Conservation (phyloP, 768 basidiomycete genomes). For the Gloeostereum incarnatum region DNA sequence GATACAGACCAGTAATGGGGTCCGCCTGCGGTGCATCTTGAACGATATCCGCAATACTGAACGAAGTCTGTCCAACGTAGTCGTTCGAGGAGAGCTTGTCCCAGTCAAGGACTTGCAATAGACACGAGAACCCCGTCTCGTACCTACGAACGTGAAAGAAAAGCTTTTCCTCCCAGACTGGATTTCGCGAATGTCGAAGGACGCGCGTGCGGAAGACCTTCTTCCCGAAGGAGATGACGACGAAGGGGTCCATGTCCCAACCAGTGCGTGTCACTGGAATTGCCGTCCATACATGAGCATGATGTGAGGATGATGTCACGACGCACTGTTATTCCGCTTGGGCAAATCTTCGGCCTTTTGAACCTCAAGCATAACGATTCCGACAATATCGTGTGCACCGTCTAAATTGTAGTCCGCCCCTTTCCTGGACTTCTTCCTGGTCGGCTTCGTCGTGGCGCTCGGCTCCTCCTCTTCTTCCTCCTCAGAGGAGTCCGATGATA, state of each 20-base stretch:
- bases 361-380: constrained; percentile 95
- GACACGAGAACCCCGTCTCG: constrained; percentile 70
- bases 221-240: constrained; percentile 92
- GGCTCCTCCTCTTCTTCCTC: constrained; percentile 23
- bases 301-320: background rate
- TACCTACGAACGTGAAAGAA: constrained; percentile 91
- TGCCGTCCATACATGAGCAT: background rate
- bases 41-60: constrained; percentile 67
- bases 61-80: constrained; percentile 68
- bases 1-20: constrained; percentile 46
- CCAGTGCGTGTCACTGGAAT: constrained; percentile 85
- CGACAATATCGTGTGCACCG: constrained; percentile 73
- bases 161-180: constrained; percentile 91
- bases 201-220: constrained; percentile 93
- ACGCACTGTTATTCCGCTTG: constrained; percentile 76
- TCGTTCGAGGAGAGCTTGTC: constrained; percentile 90
- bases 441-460: too few relatives aligned
- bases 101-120: constrained; percentile 90
- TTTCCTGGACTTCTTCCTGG: constrained; percentile 8
- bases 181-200: constrained; percentile 74
- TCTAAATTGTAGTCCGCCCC: constrained; percentile 57
- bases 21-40: constrained; percentile 58
- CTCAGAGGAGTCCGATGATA: constrained; percentile 36
- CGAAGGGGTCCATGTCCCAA: constrained; percentile 97
- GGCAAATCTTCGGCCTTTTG: constrained; percentile 78